phyloP scores from a whole-genome alignment of 495 filamentous ascomycete genomes.

The Hyaloscypha variabilis region DNA sequence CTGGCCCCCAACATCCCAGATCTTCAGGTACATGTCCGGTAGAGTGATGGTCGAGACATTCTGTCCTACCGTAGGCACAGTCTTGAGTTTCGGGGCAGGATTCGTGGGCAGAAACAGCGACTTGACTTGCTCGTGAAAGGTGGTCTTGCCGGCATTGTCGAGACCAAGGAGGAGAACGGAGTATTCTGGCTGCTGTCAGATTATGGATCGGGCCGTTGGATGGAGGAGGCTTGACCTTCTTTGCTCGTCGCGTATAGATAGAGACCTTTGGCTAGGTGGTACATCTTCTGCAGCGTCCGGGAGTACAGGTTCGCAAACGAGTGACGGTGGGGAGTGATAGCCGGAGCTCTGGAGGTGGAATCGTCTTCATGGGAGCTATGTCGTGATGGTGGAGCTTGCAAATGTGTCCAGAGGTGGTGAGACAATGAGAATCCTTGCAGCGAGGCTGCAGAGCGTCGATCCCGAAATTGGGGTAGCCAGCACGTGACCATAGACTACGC shows the following conservation, averaged over 20 bases:
- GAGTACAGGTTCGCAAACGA: not conserved
- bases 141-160: constrained; percentile 98
- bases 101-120: constrained; percentile 73
- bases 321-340: not conserved
- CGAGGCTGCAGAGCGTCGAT: not conserved
- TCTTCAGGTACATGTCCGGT: constrained; percentile 92
- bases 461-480: not conserved
- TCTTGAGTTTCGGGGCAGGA: constrained; percentile 63
- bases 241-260: constrained; percentile 94
- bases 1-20: constrained; percentile 98
- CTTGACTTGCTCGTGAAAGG: constrained; percentile 95
- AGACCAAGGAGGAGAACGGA: constrained; percentile 95
- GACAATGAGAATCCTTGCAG: not conserved
- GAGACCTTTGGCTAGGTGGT: constrained; percentile 92
- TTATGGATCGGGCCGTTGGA: not conserved
- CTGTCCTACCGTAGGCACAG: constrained; percentile 96
- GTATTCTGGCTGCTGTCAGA: constrained; percentile 66
- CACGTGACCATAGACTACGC: not conserved
- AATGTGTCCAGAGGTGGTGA: not conserved
- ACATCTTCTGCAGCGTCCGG: constrained; percentile 58
- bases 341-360: constrained; percentile 1
- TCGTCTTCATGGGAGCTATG: constrained; percentile 1
- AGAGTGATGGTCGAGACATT: constrained; percentile 90
- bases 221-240: constrained; percentile 63
- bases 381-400: not conserved